Percentiles rank a stretch among this genome's conserved stretches.
Evolutionary conservation across 495 filamentous ascomycete genomes (phyloP).

Genomic region (Penicillium lagena): DNA sequence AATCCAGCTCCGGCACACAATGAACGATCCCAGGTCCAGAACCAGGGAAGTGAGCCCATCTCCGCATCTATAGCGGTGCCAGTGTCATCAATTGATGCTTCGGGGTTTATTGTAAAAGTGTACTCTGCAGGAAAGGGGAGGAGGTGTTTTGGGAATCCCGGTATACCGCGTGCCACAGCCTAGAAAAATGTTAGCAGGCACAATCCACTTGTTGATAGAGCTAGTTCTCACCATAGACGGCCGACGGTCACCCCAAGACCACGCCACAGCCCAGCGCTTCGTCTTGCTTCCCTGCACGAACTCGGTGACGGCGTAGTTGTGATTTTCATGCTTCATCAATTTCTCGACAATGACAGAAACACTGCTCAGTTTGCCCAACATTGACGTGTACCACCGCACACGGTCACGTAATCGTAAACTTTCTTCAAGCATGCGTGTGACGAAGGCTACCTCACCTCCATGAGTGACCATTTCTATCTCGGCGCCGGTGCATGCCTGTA

Average conservation of each 20-base stretch:
- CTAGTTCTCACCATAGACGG: slow-evolving; percentile 48
- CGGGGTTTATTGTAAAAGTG: slow-evolving; percentile 32
- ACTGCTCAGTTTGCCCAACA: slow-evolving; percentile 81
- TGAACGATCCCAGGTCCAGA: slow-evolving; percentile 43
- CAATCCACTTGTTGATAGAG: too few relatives aligned
- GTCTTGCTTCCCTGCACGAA: slow-evolving; percentile 78
- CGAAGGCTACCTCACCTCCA: slow-evolving; percentile 81
- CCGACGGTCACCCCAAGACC: slow-evolving; percentile 70
- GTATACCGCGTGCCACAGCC: slow-evolving; percentile 49
- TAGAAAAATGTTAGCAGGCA: slow-evolving; percentile 15
- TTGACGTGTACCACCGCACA: slow-evolving; percentile 83
- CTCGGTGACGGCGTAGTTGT: slow-evolving; percentile 78
- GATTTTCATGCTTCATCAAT: slow-evolving; percentile 51
- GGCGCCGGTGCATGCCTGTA: slow-evolving; percentile 68
- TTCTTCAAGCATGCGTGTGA: slow-evolving; percentile 67
- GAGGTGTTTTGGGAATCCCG: slow-evolving; percentile 51
- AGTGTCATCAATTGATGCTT: slow-evolving; percentile 17
- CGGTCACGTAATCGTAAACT: slow-evolving; percentile 52
- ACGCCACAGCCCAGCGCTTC: slow-evolving; percentile 79
- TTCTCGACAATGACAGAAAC: slow-evolving; percentile 55
- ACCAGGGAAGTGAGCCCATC: slow-evolving; percentile 39
- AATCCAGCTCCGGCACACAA: slow-evolving; percentile 45
- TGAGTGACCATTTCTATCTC: slow-evolving; percentile 79
- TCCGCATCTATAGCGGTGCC: slow-evolving; percentile 30
- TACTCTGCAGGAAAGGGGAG: slow-evolving; percentile 54